Evolutionary conservation across 2,329 filamentous ascomycete species (phyloP).

Genomic region (Coniosporium tulheliwenetii): DNA sequence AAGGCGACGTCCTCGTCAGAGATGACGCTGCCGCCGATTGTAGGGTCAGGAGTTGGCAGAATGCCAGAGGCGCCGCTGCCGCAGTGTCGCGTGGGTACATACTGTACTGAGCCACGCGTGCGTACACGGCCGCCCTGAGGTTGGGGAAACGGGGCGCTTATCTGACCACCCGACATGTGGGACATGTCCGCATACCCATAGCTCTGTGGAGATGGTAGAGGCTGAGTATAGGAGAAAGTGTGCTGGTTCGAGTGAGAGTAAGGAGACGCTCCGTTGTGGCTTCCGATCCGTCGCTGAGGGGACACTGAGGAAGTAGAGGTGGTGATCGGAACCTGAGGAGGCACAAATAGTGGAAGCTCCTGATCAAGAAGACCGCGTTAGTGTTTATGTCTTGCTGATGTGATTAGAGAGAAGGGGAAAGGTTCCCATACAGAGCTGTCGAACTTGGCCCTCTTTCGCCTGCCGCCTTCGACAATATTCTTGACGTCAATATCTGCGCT

Average conservation of each 20-base stretch:
- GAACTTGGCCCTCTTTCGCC: slow-evolving; percentile 84
- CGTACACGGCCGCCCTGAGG: slow-evolving; percentile 17
- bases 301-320: slow-evolving; percentile 98
- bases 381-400: background rate
- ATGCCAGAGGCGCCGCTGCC: slow-evolving; percentile 38
- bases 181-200: slow-evolving; percentile 32
- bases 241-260: slow-evolving; percentile 64
- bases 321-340: slow-evolving; percentile 80
- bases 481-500: slow-evolving; percentile 96
- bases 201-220: slow-evolving; percentile 72
- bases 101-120: slow-evolving; percentile 17
- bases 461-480: slow-evolving; percentile 93
- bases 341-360: slow-evolving; percentile 92
- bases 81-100: slow-evolving; percentile 16
- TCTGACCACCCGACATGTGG: slow-evolving; percentile 15
- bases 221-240: slow-evolving; percentile 61
- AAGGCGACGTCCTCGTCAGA: slow-evolving; percentile 97
- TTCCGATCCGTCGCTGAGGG: slow-evolving; percentile 68
- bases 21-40: slow-evolving; percentile 77
- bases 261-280: slow-evolving; percentile 53
- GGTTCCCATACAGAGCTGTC: slow-evolving; percentile 78
- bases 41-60: slow-evolving; percentile 90
- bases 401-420: background rate
- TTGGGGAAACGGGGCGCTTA: slow-evolving; percentile 16
- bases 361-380: slow-evolving; percentile 24